Evolutionary conservation across 306 rosid species (phyloP), one percentile per base, ranked within the genome.

Genomic region (Spatholobus suberectus): DNA sequence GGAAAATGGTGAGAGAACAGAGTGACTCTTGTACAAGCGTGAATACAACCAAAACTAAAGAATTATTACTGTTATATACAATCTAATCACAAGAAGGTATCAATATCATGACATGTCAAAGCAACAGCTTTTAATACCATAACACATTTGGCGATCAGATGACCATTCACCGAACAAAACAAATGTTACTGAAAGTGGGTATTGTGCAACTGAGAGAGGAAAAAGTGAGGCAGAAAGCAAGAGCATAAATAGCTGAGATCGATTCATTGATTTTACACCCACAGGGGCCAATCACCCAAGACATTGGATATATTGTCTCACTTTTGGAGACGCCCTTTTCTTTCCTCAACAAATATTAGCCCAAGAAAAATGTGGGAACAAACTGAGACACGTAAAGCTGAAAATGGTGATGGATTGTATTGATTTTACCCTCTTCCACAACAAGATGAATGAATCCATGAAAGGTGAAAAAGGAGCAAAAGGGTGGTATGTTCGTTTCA

Each of bases 161-260:
- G 76, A 84, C 81, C 9, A 73, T 73, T 63, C 78, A 70, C 83
- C 79, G 81, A 78, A 83, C 84, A 76, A 84, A 84, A 88, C 86
- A 88, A 82, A 84, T 80, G 46, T 85, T 83, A n/a, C 89, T 85
- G 82, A 68, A 88, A 85, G 76, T 85, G 80, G 85, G 69, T 68
- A 78, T 81, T 55, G 86, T 46, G 47, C n/a, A 71, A 63, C 67
- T 44, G 70, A 40, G 62, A 70, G 74, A 76, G 32, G 12, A 51
- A 69, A 84, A 81, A 72, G 81, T 65, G 80, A 73, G 43, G 66
- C 90, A 72, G 84, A 83, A 73, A 71, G 24, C 38, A 41, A 40
- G 70, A 78, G 78, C 62, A 54, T 82, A 83, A 78, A 85, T 78
- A 79, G 80, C 77, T 73, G 81, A 67, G 68, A 83, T 81, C 62